Conservation (phyloP, 2,329 filamentous ascomycete genomes). For the Aureobasidium subglaciale region DNA sequence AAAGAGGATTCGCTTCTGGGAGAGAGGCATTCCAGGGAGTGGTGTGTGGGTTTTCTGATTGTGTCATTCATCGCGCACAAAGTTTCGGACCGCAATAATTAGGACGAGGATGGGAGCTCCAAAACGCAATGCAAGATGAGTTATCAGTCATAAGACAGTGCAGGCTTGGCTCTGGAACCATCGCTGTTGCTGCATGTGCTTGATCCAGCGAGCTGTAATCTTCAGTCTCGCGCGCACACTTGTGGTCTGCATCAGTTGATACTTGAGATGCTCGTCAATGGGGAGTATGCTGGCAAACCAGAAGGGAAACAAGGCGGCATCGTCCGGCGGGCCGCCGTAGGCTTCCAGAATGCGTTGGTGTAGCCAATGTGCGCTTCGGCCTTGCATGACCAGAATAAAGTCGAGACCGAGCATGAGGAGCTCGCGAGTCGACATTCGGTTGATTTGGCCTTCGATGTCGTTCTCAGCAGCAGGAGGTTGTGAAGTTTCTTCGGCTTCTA, state of each 20-base stretch:
- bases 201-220: constrained; percentile 73
- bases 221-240: constrained; percentile 78
- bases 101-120: constrained; percentile 25
- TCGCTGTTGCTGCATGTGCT: constrained; percentile 60
- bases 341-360: constrained; percentile 62
- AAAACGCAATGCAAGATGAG: constrained; percentile 21
- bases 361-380: constrained; percentile 66
- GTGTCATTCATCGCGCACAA: not conserved
- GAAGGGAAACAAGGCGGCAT: constrained; percentile 74
- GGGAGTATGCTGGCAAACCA: constrained; percentile 84
- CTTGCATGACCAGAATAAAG: constrained; percentile 64
- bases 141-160: constrained; percentile 35
- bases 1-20: not conserved
- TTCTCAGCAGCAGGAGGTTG: constrained; percentile 21
- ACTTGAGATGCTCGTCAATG: constrained; percentile 71
- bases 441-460: constrained; percentile 34
- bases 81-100: constrained; percentile 18
- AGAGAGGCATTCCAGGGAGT: not conserved
- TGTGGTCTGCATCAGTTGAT: constrained; percentile 62
- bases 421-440: constrained; percentile 60
- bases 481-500: constrained; percentile 62
- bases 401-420: constrained; percentile 58
- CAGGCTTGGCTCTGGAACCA: constrained; percentile 50
- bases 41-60: not conserved
- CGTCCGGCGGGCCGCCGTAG: constrained; percentile 70